Evolutionary conservation across 106 monocot genomes (phyloP).

Genomic region (Allium cepa): DNA sequence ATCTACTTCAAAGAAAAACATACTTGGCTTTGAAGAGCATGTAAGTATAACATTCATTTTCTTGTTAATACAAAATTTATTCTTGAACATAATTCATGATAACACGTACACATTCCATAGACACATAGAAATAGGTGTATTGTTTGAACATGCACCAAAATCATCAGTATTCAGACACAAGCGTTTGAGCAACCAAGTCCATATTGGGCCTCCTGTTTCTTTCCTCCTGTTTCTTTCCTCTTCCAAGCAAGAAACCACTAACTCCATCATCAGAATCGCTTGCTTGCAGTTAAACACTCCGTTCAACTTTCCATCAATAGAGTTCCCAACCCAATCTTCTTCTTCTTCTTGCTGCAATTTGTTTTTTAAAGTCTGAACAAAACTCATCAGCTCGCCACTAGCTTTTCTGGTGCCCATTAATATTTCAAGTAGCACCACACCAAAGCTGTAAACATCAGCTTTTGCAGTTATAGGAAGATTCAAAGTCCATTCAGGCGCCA

Average conservation of each 20-base stretch:
- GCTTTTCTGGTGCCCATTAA: constrained; percentile 16
- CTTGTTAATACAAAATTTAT: too few relatives aligned
- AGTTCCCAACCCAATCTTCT: constrained; percentile 2
- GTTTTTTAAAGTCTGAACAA: background rate
- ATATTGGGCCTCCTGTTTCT: background rate
- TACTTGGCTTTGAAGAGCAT: too few relatives aligned
- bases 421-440: constrained; percentile 43
- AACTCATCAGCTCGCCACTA: constrained; percentile 2
- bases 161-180: too few relatives aligned
- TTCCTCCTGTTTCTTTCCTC: constrained; percentile 6
- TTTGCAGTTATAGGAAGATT: constrained; percentile 36
- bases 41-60: too few relatives aligned
- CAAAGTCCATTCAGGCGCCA: constrained; percentile 24
- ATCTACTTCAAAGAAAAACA: too few relatives aligned
- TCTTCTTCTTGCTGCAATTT: background rate
- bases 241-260: background rate
- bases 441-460: constrained; percentile 45
- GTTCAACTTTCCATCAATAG: constrained; percentile 13
- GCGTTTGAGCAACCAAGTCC: too few relatives aligned
- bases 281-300: background rate
- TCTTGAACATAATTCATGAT: too few relatives aligned
- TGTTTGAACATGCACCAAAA: too few relatives aligned
- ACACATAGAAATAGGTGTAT: too few relatives aligned
- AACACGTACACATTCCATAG: too few relatives aligned
- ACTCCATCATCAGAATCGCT: background rate